phyloP scores from a whole-genome alignment of 2,329 filamentous ascomycete genomes.

The Neospermospora avenae region DNA sequence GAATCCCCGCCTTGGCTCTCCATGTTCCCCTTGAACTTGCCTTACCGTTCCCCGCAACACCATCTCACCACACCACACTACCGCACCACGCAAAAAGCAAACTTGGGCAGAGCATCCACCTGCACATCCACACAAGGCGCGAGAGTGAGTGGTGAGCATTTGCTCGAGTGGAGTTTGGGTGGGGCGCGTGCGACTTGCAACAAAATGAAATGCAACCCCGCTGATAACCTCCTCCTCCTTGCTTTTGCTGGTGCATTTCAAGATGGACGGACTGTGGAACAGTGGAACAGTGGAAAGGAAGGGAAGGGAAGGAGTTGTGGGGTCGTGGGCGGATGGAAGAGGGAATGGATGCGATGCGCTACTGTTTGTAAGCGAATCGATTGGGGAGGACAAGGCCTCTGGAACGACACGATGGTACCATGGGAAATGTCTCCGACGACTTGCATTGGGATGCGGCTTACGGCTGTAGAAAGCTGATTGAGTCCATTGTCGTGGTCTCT shows the following conservation, averaged over 20 bases:
- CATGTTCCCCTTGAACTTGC: too few species aligned
- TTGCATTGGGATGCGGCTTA: neutral
- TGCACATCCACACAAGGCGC: neutral
- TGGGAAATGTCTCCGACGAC: neutral
- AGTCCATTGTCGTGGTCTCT: too few species aligned
- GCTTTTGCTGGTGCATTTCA: neutral
- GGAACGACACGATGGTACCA: neutral
- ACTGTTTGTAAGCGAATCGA: neutral
- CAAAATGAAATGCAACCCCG: neutral
- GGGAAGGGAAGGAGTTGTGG: neutral
- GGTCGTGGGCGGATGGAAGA: neutral
- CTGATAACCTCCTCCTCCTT: neutral
- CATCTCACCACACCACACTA: too few species aligned
- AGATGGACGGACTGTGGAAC: too few species aligned
- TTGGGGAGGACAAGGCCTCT: neutral
- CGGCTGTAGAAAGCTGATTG: neutral
- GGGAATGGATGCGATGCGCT: neutral
- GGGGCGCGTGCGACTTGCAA: conserved; percentile 7
- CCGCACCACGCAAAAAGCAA: neutral
- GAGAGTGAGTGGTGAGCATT: neutral
- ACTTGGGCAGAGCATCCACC: neutral
- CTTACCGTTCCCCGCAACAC: neutral
- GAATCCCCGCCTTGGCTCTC: neutral
- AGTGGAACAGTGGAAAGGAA: too few species aligned
- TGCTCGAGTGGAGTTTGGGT: conserved; percentile 1